Evolutionary conservation across 768 basidiomycete species (phyloP), one percentile per base, ranked within the genome.

Genomic region (Cubamyces sp.): DNA sequence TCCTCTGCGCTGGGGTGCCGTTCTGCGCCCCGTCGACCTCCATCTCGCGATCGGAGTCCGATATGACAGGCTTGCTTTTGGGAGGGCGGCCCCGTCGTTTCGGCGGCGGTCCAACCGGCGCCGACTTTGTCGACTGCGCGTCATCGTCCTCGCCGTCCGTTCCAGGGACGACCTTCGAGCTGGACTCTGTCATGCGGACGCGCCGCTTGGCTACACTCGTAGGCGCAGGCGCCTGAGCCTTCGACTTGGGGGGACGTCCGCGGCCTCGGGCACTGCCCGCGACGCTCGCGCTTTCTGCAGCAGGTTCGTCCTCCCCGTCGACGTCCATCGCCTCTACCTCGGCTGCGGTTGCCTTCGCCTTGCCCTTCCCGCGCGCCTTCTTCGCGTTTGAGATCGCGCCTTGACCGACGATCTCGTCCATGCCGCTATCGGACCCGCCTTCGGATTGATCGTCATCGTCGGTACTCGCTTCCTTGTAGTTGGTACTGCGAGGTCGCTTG

Each of bases 351-450:
- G 64, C 66, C 50, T 65, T 67, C 34, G 57, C 56, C 59, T 69
- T 70, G 48, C 60, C 61, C 60, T 68, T 70, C 40, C 43, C 60
- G 46, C 66, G 67, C 0, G 42, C 41, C 54, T 62, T 66, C 37
- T 64, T 62, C 3, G 62, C 59, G 5, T 60, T 62, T 14, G 60
- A 57, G 23, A 61, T 58, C 51, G 34, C 34, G 9, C 34, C 34
- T 34, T 68, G 67, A 4, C 57, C 62, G 26, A 67, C 66, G 57
- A 75, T 74, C 62, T 74, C 72, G 40, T 72, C 75, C 50, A 74
- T 61, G 14, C 72, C 74, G 59, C 72, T 73, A 60, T 73, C 72
- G 9, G 66, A 61, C 19, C 68, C 73, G 54, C 73, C 73, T 45
- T 64, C 68, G 64, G 65, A 71, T 45, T 8, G 54, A 47, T 64